Conservation (phyloP, 2,329 filamentous ascomycete genomes). For the Fusarium albidum region DNA sequence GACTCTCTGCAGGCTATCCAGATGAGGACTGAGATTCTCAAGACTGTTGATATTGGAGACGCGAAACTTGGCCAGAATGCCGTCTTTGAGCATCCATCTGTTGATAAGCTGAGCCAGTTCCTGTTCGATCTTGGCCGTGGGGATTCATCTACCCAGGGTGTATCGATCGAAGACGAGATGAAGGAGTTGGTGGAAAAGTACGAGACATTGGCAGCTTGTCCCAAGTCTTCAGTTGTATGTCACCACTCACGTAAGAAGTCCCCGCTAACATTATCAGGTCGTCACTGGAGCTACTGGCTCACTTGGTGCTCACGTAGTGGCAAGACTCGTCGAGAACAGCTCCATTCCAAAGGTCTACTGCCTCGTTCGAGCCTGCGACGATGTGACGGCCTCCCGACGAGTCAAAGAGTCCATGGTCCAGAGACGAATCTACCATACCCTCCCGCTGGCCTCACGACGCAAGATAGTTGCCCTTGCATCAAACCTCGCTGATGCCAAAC, state of each 20-base stretch:
- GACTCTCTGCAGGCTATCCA: conserved; percentile 67
- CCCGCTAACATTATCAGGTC: conserved; percentile 40
- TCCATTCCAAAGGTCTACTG: conserved; percentile 62
- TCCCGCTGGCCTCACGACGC: conserved; percentile 33
- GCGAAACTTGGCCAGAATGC: conserved; percentile 61
- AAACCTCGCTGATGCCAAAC: conserved; percentile 19
- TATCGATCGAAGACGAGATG: neutral
- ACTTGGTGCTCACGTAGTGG: conserved; percentile 67
- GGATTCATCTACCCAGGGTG: neutral
- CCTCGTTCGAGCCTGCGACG: conserved; percentile 54
- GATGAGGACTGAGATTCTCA: conserved; percentile 60
- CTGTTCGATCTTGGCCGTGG: conserved; percentile 54
- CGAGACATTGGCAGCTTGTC: neutral
- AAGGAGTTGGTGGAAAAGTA: conserved; percentile 35
- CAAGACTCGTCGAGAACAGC: conserved; percentile 65
- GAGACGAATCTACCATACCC: conserved; percentile 46
- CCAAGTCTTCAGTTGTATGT: conserved; percentile 31
- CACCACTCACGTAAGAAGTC: neutral
- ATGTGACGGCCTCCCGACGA: neutral
- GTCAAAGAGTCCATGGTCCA: conserved; percentile 33
- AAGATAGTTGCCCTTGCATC: conserved; percentile 33
- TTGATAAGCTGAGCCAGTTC: conserved; percentile 54
- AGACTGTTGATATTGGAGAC: conserved; percentile 56
- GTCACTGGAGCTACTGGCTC: conserved; percentile 72
- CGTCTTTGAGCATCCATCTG: conserved; percentile 64